Evolutionary conservation across 768 basidiomycete genomes (phyloP), one percentile per base, ranked within the genome.

Genomic region (Pulveroboletus sp.): DNA sequence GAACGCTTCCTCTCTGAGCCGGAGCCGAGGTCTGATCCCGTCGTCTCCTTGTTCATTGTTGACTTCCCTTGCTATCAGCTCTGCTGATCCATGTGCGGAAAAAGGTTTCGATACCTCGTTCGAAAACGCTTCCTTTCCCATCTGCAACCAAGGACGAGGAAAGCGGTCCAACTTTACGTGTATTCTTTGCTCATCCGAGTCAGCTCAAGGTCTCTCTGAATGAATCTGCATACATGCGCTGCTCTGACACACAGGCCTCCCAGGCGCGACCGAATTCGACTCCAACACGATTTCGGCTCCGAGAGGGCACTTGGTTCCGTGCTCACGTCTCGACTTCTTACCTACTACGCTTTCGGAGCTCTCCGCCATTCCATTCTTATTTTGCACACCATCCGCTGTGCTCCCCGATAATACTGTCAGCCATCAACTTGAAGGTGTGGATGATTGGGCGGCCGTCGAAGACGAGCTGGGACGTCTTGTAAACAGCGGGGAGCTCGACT

Each of bases 311-410:
- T 40, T 34, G 6, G 23, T 27, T 40, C 20, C 25, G 14, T 45
- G 12, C 25, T 29, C 29, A 10, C 52, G 45, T 35, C 52, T 57
- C 41, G 62, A 56, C 20, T 47, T 59, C 34, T 14, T 3, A 36
- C 25, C 59, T 4, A 47, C 54, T 17, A 31, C 55, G 6, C 49
- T 44, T 40, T 57, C 46, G 24, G 62, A 64, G 21, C 62, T 66
- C 39, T 68, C 66, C 4, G 66, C 66, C 17, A 59, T 66, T 5
- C 66, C 64, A 1, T 68, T 64, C 37, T 36, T 68, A 11, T 66
- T 62, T 45, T 46, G 59, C 35, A 57, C 64, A 16, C 66, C 64
- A 2, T 9, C 45, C 27, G 6, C 35, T 10, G 41, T 63, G 3
- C 20, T 6, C 21, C 25, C 40, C 5, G 37, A 43, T 29, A 20